A percentile compares a stretch with the other conserved stretches of the same genome.
Conservation (phyloP, 352 stramenopile genomes). For the Hyaloperonospora brassicae region DNA sequence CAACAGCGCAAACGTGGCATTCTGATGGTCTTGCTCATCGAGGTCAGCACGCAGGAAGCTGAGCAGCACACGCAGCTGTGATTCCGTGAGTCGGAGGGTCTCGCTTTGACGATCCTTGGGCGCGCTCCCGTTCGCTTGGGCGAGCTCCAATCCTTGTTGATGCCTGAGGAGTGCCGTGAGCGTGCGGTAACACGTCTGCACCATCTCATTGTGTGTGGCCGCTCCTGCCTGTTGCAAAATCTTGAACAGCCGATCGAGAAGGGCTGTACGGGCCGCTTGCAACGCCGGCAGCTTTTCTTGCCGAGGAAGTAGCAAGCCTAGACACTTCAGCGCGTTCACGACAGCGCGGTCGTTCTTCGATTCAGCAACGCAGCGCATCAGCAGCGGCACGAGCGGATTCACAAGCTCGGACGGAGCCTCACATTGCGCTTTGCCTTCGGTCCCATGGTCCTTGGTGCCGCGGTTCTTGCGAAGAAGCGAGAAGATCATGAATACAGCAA, state of each 20-base stretch:
- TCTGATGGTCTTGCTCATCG: conserved; percentile 91
- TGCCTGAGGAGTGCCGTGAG: conserved; percentile 85
- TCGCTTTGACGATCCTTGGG: conserved; percentile 31
- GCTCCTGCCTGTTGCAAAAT: conserved; percentile 84
- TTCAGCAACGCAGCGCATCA: conserved; percentile 87
- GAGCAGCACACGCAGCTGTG: conserved; percentile 81
- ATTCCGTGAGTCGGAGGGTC: conserved; percentile 49
- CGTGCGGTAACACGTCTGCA: conserved; percentile 92
- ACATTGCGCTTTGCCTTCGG: conserved; percentile 13
- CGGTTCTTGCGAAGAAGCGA: conserved; percentile 47
- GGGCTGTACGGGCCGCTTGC: conserved; percentile 56
- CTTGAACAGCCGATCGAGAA: conserved; percentile 90
- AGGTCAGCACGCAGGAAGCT: conserved; percentile 89
- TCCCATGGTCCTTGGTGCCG: conserved; percentile 15
- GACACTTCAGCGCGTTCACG: conserved; percentile 89
- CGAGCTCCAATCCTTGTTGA: conserved; percentile 29
- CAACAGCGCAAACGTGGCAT: conserved; percentile 90
- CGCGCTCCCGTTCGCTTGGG: conserved; percentile 16
- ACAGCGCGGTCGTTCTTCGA: conserved; percentile 89
- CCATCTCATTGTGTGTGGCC: conserved; percentile 91
- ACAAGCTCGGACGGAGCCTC: conserved; percentile 52
- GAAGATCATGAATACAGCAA: conserved; percentile 68
- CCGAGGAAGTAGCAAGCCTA: conserved; percentile 80
- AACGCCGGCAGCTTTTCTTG: conserved; percentile 85
- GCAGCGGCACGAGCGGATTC: conserved; percentile 87